A percentile compares a stretch with the other conserved stretches of the same genome.
phyloP scores from a whole-genome alignment of 2,329 filamentous ascomycete species.

The Fusarium oligoseptatum region DNA sequence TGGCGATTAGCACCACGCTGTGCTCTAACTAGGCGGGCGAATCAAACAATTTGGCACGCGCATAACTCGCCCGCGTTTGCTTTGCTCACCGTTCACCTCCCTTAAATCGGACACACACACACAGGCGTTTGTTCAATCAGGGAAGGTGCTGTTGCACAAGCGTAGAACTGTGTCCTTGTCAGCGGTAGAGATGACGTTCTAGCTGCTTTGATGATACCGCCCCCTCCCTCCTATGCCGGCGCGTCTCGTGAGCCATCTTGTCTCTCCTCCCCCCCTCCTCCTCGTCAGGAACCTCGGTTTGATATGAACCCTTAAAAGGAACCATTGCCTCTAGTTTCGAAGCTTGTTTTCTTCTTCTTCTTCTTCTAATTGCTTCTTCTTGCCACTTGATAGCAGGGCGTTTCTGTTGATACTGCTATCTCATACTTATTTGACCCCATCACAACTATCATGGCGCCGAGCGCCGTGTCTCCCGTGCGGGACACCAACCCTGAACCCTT shows the following conservation, averaged over 20 bases:
- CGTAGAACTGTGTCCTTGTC: constrained; percentile 13
- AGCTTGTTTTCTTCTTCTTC: background rate
- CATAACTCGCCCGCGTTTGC: constrained; percentile 22
- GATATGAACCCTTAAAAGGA: constrained; percentile 36
- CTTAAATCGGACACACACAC: background rate
- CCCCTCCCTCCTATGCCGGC: constrained; percentile 29
- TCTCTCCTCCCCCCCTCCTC: background rate
- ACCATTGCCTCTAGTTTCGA: constrained; percentile 12
- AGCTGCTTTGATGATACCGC: constrained; percentile 20
- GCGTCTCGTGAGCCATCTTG: constrained; percentile 32
- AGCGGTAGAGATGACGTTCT: constrained; percentile 32
- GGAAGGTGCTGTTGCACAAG: constrained; percentile 35
- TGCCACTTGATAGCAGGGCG: background rate
- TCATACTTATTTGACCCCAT: background rate
- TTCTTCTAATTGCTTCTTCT: background rate
- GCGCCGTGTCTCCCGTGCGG: constrained; percentile 64
- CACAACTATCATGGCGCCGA: constrained; percentile 64
- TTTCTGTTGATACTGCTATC: background rate
- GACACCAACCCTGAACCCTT: constrained; percentile 52
- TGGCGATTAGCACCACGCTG: constrained; percentile 31
- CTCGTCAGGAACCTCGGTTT: constrained; percentile 33
- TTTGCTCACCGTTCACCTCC: constrained; percentile 26
- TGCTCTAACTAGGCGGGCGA: background rate
- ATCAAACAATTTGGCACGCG: background rate
- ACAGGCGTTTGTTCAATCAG: constrained; percentile 14